Evolutionary conservation across 2,329 filamentous ascomycete species (phyloP), one percentile per base, ranked within the genome.

Genomic region (Cytospora mali): DNA sequence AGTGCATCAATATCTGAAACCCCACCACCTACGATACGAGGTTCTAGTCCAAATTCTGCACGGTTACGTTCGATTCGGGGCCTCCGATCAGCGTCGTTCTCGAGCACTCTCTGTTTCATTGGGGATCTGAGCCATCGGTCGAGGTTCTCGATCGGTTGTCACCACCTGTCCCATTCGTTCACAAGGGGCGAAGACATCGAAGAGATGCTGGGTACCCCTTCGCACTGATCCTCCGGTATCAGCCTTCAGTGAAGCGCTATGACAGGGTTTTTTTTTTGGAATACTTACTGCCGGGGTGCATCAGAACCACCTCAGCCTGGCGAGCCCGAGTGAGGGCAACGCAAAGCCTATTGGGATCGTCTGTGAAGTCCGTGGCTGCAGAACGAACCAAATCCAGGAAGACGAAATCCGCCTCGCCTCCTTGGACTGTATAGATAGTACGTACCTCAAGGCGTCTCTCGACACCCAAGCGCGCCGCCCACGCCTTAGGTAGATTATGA

Each of bases 301-400:
- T 80, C 21, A 80, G 7, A 1, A 79, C 72, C 3, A 79, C 67
- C 46, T 80, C 77, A 0, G 74, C 77, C 54, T 78, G 76, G 27
- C 74, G 68, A 1, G 76, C 75, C 21, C 77, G 68, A 1, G 76
- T 78, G 29, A 79, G 72, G 2, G 76, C 76, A 0, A 80, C 77
- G 16, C 77, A 78, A 2, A 80, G 69, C 0, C 77, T 69, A 18
- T 76, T 72, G 0, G 73, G 68, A 18, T 79, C 75, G 25, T 79
- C 73, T 70, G 78, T 75, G 55, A 79, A 80, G 0, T 77, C 76
- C 0, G 74, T 71, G 2, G 67, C 71, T 1, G 67, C 71, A 0
- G 76, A 77, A 18, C 77, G 67, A 5, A 80, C 77, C 68, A 79
- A 72, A 66, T 79, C 77, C 0, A 79, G 69, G 51, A 79, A 75